Evolutionary conservation across 768 basidiomycete species (phyloP).

Genomic region (Coprinopsis strossmayeri): DNA sequence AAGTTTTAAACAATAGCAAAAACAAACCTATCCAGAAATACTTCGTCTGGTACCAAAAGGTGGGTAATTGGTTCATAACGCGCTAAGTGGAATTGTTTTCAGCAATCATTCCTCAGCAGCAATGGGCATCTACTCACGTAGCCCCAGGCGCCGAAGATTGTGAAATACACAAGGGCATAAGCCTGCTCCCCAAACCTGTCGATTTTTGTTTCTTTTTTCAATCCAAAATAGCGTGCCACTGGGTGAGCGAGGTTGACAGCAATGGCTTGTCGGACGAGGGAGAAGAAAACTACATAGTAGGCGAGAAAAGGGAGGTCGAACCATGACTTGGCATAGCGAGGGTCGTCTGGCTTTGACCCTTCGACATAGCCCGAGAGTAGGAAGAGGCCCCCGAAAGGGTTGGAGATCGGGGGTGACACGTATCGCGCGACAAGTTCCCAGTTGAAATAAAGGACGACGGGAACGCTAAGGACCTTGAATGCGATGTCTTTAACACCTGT

Average conservation of each 20-base stretch:
- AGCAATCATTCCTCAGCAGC: slow-evolving; percentile 2
- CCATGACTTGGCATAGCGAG: slow-evolving; percentile 66
- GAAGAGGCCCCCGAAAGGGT: slow-evolving; percentile 71
- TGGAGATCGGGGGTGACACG: slow-evolving; percentile 41
- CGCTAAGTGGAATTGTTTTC: slow-evolving; percentile 41
- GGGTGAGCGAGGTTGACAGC: slow-evolving; percentile 60
- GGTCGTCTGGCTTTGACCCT: slow-evolving; percentile 43
- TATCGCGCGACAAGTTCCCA: slow-evolving; percentile 50
- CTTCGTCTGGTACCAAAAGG: slow-evolving; percentile 80
- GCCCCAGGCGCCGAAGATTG: slow-evolving; percentile 65
- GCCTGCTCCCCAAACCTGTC: slow-evolving; percentile 88
- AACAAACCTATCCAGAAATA: slow-evolving; percentile 76
- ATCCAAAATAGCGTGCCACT: slow-evolving; percentile 63
- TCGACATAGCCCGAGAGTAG: slow-evolving; percentile 63
- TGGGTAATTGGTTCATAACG: slow-evolving; percentile 77
- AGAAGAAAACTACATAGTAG: slow-evolving; percentile 85
- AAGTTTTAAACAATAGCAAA: neutral
- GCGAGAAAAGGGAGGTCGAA: slow-evolving; percentile 73
- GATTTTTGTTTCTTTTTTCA: slow-evolving; percentile 60
- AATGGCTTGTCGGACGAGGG: slow-evolving; percentile 75
- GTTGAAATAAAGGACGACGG: slow-evolving; percentile 54
- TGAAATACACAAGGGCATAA: slow-evolving; percentile 82
- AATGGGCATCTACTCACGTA: slow-evolving; percentile 45
- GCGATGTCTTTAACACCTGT: slow-evolving; percentile 41
- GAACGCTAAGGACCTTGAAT: slow-evolving; percentile 57